These are phyloP conservation scores for Diaporthe sp. DNA, from an alignment of 2,329 filamentous ascomycete genomes.

Conservation along the genomic window DNA sequence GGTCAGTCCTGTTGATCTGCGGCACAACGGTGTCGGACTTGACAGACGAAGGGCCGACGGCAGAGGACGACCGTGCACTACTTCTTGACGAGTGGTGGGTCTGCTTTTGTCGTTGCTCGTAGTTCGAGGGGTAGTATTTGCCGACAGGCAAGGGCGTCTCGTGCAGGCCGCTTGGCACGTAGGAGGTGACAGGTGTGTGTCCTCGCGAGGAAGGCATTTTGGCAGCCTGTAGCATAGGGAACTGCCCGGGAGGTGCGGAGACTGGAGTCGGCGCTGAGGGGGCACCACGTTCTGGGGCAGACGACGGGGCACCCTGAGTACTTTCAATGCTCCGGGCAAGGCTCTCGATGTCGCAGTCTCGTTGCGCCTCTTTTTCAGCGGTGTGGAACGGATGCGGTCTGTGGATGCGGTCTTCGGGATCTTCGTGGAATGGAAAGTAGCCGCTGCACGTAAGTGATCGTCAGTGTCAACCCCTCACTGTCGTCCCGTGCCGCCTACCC, in stretches of 20 bases:
- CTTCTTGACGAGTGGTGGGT: slow-evolving; percentile 44
- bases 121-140: slow-evolving; percentile 76
- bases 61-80: slow-evolving; percentile 45
- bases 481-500: slow-evolving; percentile 34
- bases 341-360: slow-evolving; percentile 20
- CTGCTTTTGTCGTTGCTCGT: slow-evolving; percentile 55
- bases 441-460: slow-evolving; percentile 56
- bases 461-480: slow-evolving; percentile 40
- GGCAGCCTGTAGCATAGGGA: slow-evolving; percentile 45
- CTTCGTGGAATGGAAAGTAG: slow-evolving; percentile 74
- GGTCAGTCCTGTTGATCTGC: slow-evolving; percentile 42
- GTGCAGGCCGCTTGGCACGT: slow-evolving; percentile 63
- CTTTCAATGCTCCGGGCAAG: slow-evolving; percentile 21
- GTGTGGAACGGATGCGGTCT: slow-evolving; percentile 67
- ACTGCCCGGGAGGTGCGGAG: slow-evolving; percentile 38
- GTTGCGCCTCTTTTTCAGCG: slow-evolving; percentile 45
- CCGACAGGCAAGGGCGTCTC: slow-evolving; percentile 67
- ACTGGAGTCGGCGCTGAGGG: slow-evolving; percentile 43
- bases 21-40: slow-evolving; percentile 55
- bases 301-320: background rate
- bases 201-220: slow-evolving; percentile 49
- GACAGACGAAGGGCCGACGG: slow-evolving; percentile 49
- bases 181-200: slow-evolving; percentile 64
- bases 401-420: slow-evolving; percentile 61
- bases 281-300: slow-evolving; percentile 28